A percentile compares a stretch with the other conserved stretches of the same genome.
Conservation (phyloP, 2,329 filamentous ascomycete species). For the Hypoxylon rubiginosum region DNA sequence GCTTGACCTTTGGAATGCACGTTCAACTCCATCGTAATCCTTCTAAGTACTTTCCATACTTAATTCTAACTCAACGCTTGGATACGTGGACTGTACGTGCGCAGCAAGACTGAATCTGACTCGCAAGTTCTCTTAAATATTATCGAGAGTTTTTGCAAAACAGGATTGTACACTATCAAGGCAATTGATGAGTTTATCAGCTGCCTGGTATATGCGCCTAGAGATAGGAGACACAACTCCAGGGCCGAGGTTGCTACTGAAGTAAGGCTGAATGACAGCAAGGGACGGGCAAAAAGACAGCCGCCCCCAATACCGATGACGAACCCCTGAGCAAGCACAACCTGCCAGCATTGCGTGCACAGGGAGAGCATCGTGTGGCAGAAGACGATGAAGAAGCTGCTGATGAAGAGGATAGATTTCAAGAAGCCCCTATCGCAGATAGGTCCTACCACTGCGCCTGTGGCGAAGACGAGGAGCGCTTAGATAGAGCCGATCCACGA, state of each 20-base stretch:
- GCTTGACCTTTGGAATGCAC: too few species aligned
- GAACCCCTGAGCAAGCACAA: conserved; percentile 55
- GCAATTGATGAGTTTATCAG: too few species aligned
- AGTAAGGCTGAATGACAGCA: conserved; percentile 46
- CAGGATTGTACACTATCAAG: too few species aligned
- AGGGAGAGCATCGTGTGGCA: conserved; percentile 56
- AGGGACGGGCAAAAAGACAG: conserved; percentile 52
- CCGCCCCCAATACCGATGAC: conserved; percentile 56
- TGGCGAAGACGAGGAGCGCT: conserved; percentile 50
- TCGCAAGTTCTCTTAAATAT: too few species aligned
- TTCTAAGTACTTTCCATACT: too few species aligned
- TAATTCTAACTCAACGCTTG: too few species aligned
- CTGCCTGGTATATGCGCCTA: too few species aligned
- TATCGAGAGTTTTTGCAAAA: too few species aligned
- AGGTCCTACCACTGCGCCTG: conserved; percentile 53
- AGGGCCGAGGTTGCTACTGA: conserved; percentile 41
- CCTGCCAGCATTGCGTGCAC: conserved; percentile 54
- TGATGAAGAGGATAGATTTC: conserved; percentile 44
- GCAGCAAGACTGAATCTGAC: too few species aligned
- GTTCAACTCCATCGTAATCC: too few species aligned
- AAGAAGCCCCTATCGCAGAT: conserved; percentile 49
- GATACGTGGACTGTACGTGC: too few species aligned
- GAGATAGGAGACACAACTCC: too few species aligned
- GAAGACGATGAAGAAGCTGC: conserved; percentile 52
- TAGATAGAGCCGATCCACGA: conserved; percentile 61